Conservation (phyloP, 2,329 filamentous ascomycete species). For the Bimuria novae-zelandiae region DNA sequence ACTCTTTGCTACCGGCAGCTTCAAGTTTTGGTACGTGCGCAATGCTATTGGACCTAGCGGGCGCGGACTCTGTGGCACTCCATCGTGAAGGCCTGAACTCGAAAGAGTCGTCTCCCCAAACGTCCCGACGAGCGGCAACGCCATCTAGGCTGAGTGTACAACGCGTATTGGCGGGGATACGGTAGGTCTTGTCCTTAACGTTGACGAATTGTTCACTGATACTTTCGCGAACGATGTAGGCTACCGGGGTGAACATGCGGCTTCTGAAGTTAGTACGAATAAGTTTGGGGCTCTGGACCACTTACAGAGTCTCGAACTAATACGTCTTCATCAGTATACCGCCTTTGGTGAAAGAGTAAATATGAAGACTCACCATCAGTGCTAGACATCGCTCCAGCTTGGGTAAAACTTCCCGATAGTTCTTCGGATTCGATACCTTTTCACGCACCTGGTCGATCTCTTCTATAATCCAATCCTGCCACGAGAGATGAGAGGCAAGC, state of each 20-base stretch:
- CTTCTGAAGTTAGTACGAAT: not conserved
- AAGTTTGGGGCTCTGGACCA: not conserved
- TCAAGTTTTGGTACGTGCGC: constrained; percentile 7
- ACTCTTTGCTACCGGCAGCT: constrained; percentile 1
- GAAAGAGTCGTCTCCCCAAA: constrained; percentile 12
- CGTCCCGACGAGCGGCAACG: not conserved
- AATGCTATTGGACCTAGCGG: not conserved
- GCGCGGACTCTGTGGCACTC: not conserved
- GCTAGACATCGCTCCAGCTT: constrained; percentile 50
- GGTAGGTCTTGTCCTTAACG: not conserved
- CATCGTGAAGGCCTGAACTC: constrained; percentile 36
- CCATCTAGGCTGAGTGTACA: constrained; percentile 11
- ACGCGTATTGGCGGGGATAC: constrained; percentile 12
- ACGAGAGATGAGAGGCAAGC: constrained; percentile 52
- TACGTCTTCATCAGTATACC: not conserved
- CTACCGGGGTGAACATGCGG: constrained; percentile 19
- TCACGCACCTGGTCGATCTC: constrained; percentile 49
- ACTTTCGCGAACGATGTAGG: constrained; percentile 9
- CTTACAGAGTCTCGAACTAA: constrained; percentile 16
- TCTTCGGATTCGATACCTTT: constrained; percentile 5
- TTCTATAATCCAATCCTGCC: constrained; percentile 57
- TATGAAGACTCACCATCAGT: constrained; percentile 47
- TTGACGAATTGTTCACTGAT: not conserved
- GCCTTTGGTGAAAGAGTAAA: not conserved
- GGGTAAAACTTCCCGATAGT: constrained; percentile 45